phyloP scores from a whole-genome alignment of 441 rosid genomes.

The Kokia cookei region DNA sequence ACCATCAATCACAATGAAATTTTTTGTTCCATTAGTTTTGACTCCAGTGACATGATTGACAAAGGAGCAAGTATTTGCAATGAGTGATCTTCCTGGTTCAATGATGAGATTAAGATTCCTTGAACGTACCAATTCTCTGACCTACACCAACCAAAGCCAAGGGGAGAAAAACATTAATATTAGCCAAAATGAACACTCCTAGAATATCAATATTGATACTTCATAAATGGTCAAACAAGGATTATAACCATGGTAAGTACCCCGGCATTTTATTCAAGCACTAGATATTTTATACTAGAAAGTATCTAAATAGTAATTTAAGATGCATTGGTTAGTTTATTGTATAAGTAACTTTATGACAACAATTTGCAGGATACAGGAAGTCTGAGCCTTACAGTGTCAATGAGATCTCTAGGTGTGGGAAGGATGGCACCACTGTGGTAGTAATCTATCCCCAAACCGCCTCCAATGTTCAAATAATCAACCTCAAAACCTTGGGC shows the following conservation, averaged over 20 bases:
- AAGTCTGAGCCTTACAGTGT: constrained; percentile 55
- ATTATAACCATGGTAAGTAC: not conserved
- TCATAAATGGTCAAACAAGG: not conserved
- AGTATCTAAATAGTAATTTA: not conserved
- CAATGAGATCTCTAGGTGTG: constrained; percentile 86
- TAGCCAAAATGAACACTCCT: not conserved
- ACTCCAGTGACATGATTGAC: constrained; percentile 95
- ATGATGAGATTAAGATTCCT: constrained; percentile 77
- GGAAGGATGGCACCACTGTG: constrained; percentile 89
- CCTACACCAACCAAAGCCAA: constrained; percentile 1
- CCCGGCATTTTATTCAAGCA: not conserved
- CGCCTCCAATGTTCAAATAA: constrained; percentile 96
- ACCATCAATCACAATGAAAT: constrained; percentile 87
- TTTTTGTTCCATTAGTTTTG: constrained; percentile 92
- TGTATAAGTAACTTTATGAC: not conserved
- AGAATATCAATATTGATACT: not conserved
- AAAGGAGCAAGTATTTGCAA: constrained; percentile 93
- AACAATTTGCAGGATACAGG: not conserved
- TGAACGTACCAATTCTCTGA: constrained; percentile 47
- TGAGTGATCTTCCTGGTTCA: constrained; percentile 97
- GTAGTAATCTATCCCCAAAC: constrained; percentile 93
- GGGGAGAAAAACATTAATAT: not conserved
- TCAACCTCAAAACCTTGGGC: constrained; percentile 86
- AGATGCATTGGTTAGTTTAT: not conserved
- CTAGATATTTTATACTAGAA: not conserved